Evolutionary conservation across 306 rosid species (phyloP).

Genomic region (Corylus heterophylla): DNA sequence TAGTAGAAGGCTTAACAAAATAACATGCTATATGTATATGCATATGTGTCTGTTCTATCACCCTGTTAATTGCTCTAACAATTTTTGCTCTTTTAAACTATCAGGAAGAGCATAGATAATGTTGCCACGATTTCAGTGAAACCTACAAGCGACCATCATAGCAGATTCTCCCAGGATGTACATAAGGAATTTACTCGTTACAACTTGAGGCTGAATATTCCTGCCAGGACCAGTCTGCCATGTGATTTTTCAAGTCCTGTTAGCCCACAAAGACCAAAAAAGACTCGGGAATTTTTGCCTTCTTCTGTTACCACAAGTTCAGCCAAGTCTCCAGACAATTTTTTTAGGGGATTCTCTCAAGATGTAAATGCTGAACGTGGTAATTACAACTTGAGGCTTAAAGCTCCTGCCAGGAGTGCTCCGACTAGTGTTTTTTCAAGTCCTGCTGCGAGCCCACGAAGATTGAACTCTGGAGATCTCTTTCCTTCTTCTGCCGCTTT

Average conservation of each 20-base stretch:
- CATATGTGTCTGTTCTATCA: not conserved
- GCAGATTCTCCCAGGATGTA: slow-evolving; percentile 33
- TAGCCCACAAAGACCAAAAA: slow-evolving; percentile 25
- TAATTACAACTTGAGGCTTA: slow-evolving; percentile 33
- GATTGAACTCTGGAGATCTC: slow-evolving; percentile 44
- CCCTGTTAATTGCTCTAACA: slow-evolving; percentile 3
- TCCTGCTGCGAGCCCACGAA: slow-evolving; percentile 81
- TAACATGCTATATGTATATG: not conserved
- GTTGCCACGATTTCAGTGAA: slow-evolving; percentile 23
- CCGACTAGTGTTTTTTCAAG: slow-evolving; percentile 71
- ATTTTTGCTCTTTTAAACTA: slow-evolving; percentile 4
- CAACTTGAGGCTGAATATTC: slow-evolving; percentile 40
- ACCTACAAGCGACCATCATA: slow-evolving; percentile 34
- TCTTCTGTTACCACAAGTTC: slow-evolving; percentile 26
- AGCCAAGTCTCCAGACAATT: slow-evolving; percentile 38
- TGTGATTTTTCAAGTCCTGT: slow-evolving; percentile 29
- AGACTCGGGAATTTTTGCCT: slow-evolving; percentile 17
- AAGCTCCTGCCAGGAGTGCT: slow-evolving; percentile 63
- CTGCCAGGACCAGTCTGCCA: slow-evolving; percentile 11
- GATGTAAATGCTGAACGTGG: slow-evolving; percentile 32
- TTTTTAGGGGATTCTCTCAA: slow-evolving; percentile 32
- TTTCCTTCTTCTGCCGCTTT: slow-evolving; percentile 29
- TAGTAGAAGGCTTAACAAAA: not conserved
- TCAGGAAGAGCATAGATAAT: slow-evolving; percentile 52
- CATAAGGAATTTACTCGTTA: slow-evolving; percentile 10